phyloP scores from a whole-genome alignment of 441 rosid species.

The Euphorbia celastroides region DNA sequence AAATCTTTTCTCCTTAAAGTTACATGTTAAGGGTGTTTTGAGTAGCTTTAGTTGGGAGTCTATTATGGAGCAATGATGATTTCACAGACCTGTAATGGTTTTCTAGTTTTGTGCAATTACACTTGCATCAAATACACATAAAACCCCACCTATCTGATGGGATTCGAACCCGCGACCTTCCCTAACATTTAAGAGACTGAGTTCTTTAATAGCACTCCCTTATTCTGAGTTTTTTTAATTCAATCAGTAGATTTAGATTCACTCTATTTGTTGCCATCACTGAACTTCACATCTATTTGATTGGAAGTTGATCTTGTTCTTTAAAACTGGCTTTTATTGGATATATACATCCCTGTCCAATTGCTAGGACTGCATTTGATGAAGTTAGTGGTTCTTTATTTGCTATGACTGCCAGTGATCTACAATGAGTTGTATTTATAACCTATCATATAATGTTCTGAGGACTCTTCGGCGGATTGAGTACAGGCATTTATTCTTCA shows the following conservation, averaged over 20 bases:
- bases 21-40: not conserved
- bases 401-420: not conserved
- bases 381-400: no score
- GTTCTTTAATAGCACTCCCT: not conserved
- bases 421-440: no score
- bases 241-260: not conserved
- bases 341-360: not conserved
- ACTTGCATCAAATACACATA: no score
- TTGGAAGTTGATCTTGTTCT: not conserved
- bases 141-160: no score
- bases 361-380: not conserved
- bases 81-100: constrained; percentile 17
- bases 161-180: not conserved
- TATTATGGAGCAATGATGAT: constrained; percentile 13
- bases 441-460: no score
- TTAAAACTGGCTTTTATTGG: not conserved
- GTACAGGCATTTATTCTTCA: no score
- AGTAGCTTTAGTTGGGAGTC: not conserved
- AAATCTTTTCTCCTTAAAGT: not conserved
- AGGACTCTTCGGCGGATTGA: no score
- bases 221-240: not conserved
- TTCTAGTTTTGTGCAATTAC: no score
- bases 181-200: constrained; percentile 14
- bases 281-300: not conserved
- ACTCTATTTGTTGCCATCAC: not conserved